These are phyloP conservation scores for Amylocystis lapponica DNA, from an alignment of 768 basidiomycete genomes.

Conservation along the genomic window DNA sequence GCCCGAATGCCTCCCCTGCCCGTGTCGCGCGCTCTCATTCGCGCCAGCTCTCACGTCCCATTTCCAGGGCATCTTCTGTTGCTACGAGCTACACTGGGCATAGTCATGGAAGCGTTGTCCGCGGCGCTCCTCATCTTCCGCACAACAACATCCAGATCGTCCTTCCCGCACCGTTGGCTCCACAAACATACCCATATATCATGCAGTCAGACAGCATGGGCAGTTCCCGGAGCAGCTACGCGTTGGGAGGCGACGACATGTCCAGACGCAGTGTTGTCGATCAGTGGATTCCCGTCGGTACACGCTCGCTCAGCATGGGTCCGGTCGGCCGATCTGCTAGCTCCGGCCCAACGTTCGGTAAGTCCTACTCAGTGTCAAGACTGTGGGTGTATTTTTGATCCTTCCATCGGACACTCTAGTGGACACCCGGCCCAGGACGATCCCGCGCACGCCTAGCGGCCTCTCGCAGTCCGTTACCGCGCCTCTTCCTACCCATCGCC, in stretches of 20 bases:
- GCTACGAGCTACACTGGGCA: slow-evolving; percentile 25
- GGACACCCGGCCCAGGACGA: slow-evolving; percentile 2
- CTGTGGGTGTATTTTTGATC: neutral
- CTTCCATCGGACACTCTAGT: neutral
- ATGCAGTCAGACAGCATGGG: neutral
- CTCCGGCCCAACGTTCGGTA: slow-evolving; percentile 5
- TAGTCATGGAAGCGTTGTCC: slow-evolving; percentile 33
- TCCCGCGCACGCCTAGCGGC: slow-evolving; percentile 9
- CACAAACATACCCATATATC: slow-evolving; percentile 18
- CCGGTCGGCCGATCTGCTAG: slow-evolving; percentile 1
- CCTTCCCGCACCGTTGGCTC: slow-evolving; percentile 59
- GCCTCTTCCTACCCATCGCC: slow-evolving; percentile 6
- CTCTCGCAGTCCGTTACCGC: slow-evolving; percentile 7
- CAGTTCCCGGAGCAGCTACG: slow-evolving; percentile 2
- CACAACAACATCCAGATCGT: slow-evolving; percentile 61
- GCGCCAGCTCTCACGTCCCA: slow-evolving; percentile 27
- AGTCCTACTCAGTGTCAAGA: neutral
- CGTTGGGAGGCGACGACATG: neutral
- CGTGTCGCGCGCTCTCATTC: slow-evolving; percentile 9
- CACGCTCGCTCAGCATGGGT: slow-evolving; percentile 7
- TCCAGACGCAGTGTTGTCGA: slow-evolving; percentile 9
- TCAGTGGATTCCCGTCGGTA: slow-evolving; percentile 9
- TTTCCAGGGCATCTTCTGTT: slow-evolving; percentile 34
- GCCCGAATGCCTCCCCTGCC: slow-evolving; percentile 10
- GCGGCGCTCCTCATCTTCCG: slow-evolving; percentile 57